Evolutionary conservation across 176 grass and related monocot genomes (phyloP).

Genomic region (Oryza australiensis): DNA sequence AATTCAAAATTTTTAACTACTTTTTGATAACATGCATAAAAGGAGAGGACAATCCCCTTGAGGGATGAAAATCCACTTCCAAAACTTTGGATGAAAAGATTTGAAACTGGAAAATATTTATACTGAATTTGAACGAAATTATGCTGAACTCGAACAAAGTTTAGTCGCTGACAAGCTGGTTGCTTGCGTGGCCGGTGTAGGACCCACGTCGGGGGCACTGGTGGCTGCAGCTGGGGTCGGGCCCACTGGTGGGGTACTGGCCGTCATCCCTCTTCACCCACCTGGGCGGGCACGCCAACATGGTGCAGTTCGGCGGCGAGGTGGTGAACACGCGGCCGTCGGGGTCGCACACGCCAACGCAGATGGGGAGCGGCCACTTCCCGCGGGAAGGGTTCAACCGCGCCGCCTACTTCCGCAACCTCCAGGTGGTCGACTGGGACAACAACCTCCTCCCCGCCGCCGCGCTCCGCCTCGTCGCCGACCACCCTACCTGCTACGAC

Average conservation of each 20-base stretch:
- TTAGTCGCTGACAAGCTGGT: too few relatives aligned
- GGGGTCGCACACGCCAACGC: slow-evolving; percentile 69
- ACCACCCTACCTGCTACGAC: slow-evolving; percentile 71
- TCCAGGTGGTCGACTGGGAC: slow-evolving; percentile 83
- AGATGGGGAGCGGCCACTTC: slow-evolving; percentile 86
- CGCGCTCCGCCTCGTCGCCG: slow-evolving; percentile 57
- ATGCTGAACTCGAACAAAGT: too few relatives aligned
- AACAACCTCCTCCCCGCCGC: slow-evolving; percentile 75
- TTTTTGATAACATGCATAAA: too few relatives aligned
- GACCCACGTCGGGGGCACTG: slow-evolving; percentile 77
- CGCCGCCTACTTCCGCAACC: slow-evolving; percentile 90
- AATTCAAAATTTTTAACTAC: too few relatives aligned
- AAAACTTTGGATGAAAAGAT: too few relatives aligned
- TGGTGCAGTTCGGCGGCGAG: slow-evolving; percentile 95
- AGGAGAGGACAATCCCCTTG: too few relatives aligned
- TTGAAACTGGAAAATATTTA: too few relatives aligned
- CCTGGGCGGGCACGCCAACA: slow-evolving; percentile 66
- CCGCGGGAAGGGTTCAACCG: slow-evolving; percentile 43
- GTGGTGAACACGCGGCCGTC: slow-evolving; percentile 57
- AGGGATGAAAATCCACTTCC: too few relatives aligned
- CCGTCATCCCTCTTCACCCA: slow-evolving; percentile 70
- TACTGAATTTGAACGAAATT: too few relatives aligned
- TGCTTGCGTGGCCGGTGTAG: not conserved
- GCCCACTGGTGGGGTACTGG: slow-evolving; percentile 78
- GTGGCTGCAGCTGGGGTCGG: slow-evolving; percentile 84